These are phyloP conservation scores for Candida schatavii DNA, from an alignment of 805 yeast species.

Conservation along the genomic window DNA sequence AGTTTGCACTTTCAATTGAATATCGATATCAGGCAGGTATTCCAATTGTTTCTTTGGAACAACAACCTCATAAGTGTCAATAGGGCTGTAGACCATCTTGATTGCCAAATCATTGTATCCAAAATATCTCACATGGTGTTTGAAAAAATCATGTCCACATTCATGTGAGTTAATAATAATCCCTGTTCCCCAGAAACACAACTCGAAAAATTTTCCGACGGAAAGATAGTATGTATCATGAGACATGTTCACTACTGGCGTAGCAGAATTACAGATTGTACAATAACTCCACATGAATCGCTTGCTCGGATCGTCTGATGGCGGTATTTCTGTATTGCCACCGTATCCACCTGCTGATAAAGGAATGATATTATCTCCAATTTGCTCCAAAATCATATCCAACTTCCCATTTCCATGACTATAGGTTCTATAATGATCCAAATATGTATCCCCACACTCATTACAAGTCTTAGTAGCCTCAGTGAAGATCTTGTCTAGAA, in stretches of 20 bases:
- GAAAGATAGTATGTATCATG: constrained; percentile 88
- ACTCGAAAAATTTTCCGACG: constrained; percentile 88
- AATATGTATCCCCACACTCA: constrained; percentile 71
- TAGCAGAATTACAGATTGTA: constrained; percentile 66
- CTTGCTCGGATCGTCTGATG: constrained; percentile 34
- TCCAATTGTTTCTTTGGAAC: constrained; percentile 70
- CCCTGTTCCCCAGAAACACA: constrained; percentile 65
- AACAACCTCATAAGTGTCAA: constrained; percentile 75
- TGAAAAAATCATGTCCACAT: constrained; percentile 79
- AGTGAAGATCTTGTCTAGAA: constrained; percentile 72
- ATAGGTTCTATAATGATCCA: constrained; percentile 80
- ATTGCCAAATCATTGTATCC: constrained; percentile 77
- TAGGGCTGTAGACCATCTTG: constrained; percentile 69
- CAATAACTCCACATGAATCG: constrained; percentile 92
- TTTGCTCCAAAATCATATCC: constrained; percentile 67
- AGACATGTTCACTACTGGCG: constrained; percentile 79
- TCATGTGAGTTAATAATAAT: constrained; percentile 24
- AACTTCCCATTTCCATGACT: constrained; percentile 86
- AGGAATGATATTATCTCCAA: constrained; percentile 21
- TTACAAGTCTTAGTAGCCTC: constrained; percentile 68
- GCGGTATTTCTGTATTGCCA: constrained; percentile 31
- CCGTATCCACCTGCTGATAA: constrained; percentile 20
- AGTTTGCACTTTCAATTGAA: constrained; percentile 63
- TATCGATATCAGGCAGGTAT: constrained; percentile 72
- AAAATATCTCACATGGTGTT: constrained; percentile 80